Evolutionary conservation across 192 early-diverging fungal species (phyloP), one percentile per base, ranked within the genome.

Genomic region (Coemansia sp.): DNA sequence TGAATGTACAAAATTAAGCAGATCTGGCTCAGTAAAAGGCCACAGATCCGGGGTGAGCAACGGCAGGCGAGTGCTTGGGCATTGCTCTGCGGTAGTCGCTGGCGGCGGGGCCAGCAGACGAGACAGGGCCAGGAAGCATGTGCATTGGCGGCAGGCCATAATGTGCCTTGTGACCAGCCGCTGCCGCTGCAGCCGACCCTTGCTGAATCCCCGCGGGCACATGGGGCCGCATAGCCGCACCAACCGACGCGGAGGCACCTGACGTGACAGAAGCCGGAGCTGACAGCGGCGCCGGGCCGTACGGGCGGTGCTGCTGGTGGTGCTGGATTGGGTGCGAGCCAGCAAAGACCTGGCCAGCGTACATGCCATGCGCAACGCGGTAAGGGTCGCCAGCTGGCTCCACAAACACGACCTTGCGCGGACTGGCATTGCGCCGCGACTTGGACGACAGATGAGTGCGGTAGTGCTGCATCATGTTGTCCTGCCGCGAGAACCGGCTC

Each of bases 381-480:
- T 61, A 77, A 12, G 60, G 53, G 58, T 77, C 75, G 60, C 21
- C 57, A 3, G 38, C 37, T 38, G 50, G 53, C 17, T 71, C 75
- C 24, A 67, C 66, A 61, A 76, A 76, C 15, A 76, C 69, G 14
- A 67, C 74, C 57, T 77, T 77, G 62, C 75, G 69, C 49, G 73
- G 73, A 50, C 73, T 70, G 25, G 63, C 61, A 15, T 73, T 73
- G 52, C 70, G 66, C 29, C 87, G 84, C 22, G 85, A 87, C 65
- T 87, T 86, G 21, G 86, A 68, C 47, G 89, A 89, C 72, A 88
- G 80, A 63, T 93, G 92, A 6, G 90, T 90, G 51, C 89, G 88
- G 69, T 89, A 90, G 66, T 93, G 92, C 63, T 93, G 92, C 87
- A 89, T 91, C 89, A 92, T 92, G 75, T 93, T 91, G 77, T 93